Evolutionary conservation across 495 filamentous ascomycete genomes (phyloP).

Genomic region (Tuber magnatum): DNA sequence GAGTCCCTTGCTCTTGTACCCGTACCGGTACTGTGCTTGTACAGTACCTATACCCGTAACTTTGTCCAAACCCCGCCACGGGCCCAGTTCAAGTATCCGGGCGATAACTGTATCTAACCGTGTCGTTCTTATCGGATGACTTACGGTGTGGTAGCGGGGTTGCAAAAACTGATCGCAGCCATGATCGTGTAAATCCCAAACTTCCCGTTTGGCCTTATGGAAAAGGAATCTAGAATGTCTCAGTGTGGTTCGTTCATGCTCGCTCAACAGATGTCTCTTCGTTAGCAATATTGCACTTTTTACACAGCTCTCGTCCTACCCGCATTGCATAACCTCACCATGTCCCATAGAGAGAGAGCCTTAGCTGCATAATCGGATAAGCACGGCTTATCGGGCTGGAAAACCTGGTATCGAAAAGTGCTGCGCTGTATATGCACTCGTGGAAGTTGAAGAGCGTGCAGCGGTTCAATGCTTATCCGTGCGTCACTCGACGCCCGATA

Average conservation of each 20-base stretch:
- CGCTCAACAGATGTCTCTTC: too few relatives aligned
- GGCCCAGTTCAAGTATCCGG: neutral
- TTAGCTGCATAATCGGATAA: neutral
- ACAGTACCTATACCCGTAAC: neutral
- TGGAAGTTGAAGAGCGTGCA: neutral
- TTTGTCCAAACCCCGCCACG: neutral
- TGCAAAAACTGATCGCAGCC: neutral
- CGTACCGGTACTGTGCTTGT: neutral
- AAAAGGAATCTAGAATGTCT: neutral
- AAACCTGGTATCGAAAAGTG: neutral
- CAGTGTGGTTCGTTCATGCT: neutral
- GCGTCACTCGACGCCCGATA: neutral
- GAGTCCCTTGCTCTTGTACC: neutral
- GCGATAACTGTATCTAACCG: neutral
- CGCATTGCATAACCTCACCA: neutral
- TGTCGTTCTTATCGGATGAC: neutral
- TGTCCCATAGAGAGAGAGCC: neutral
- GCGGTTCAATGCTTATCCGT: neutral
- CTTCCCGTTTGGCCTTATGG: neutral
- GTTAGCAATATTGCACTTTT: too few relatives aligned
- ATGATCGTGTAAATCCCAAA: neutral
- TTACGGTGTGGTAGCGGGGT: neutral
- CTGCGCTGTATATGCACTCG: slow-evolving; percentile 1
- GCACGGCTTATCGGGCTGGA: neutral
- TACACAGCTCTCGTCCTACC: neutral